Base-by-base conservation (phyloP, 2,329 filamentous ascomycete species). In the Coleophoma crateriformis region DNA sequence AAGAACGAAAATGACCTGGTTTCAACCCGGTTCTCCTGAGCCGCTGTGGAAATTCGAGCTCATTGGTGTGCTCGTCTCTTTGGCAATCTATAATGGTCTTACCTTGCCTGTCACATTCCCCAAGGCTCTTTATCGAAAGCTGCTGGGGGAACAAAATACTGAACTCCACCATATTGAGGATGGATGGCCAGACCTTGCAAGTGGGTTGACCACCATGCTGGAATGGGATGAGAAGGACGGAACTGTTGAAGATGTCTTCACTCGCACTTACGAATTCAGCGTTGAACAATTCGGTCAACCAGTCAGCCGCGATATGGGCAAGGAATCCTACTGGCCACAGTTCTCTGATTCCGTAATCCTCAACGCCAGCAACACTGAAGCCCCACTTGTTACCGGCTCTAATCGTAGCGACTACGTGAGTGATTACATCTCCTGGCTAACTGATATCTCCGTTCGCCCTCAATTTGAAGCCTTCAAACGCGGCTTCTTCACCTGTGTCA, bases 41-140 rank as follows among this genome's bases (percentile, higher is more conserved):
- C 88, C 90, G 2, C 73, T 88, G 7, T 94, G 92, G 81, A 94
- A 94, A 63, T 97, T 88, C 60, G 90, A 97, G 66, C 78, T 97
- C 17, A 75, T 96, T 33, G 94, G 94, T 1, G 69, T 96, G 11
- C 71, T 97, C n/a, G 77, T 96, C 55, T 95, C 88, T 1, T 75
- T 99, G 15, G 94, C 94, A 5, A 72, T 97, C 4, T 96, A 94
- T 70, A 99, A 99, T 58, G 92, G 92, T 1, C 75, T 97, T 20
- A 96, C 91, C 0, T 74, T 99, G 1, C 94, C 94, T 0, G 78
- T 97, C 39, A 95, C 87, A 1, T 94, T 99, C 53, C 94, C 94
- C 1, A 78, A 82, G 50, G 88, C 85, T 0, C 77, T 99, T 3
- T 99, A 99, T 68, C 79, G 82, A 47, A 88, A 88, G 58, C 75